Percentiles rank a stretch among this genome's conserved stretches.
Conservation (phyloP, 129 eudicot species). For the Saposhnikovia divaricata region DNA sequence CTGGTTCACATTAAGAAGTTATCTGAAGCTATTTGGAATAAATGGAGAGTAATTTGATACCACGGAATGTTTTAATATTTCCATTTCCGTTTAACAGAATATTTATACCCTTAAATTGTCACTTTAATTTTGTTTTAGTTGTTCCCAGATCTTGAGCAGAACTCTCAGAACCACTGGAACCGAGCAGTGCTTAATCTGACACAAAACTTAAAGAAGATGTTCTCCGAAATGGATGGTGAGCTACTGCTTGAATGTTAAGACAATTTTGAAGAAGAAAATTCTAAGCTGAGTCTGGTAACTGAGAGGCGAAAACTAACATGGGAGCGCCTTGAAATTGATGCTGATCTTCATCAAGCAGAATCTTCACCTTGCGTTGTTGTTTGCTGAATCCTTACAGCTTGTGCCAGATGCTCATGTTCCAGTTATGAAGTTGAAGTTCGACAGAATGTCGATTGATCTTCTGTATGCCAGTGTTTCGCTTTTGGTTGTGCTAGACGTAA, state of each 20-base stretch:
- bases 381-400: too few species aligned
- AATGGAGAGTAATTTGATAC: not conserved
- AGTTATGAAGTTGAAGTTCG: too few species aligned
- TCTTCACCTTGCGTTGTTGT: too few species aligned
- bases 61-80: not conserved
- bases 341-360: too few species aligned
- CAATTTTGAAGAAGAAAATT: slow-evolving; percentile 42
- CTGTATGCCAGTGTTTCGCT: too few species aligned
- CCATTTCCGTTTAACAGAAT: not conserved
- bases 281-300: too few species aligned
- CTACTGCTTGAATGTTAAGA: slow-evolving; percentile 50
- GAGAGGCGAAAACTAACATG: too few species aligned
- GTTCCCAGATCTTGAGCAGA: slow-evolving; percentile 48
- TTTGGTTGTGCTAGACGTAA: too few species aligned
- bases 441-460: too few species aligned
- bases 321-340: too few species aligned
- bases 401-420: too few species aligned
- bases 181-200: slow-evolving; percentile 62
- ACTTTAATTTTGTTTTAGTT: not conserved
- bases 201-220: slow-evolving; percentile 50
- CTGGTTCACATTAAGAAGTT: too few species aligned
- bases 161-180: slow-evolving; percentile 62
- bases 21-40: not conserved
- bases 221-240: slow-evolving; percentile 53
- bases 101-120: not conserved